These are phyloP conservation scores for Apophysomyces trapeziformis DNA, from an alignment of 371 early-diverging fungal genomes.

Conservation along the genomic window DNA sequence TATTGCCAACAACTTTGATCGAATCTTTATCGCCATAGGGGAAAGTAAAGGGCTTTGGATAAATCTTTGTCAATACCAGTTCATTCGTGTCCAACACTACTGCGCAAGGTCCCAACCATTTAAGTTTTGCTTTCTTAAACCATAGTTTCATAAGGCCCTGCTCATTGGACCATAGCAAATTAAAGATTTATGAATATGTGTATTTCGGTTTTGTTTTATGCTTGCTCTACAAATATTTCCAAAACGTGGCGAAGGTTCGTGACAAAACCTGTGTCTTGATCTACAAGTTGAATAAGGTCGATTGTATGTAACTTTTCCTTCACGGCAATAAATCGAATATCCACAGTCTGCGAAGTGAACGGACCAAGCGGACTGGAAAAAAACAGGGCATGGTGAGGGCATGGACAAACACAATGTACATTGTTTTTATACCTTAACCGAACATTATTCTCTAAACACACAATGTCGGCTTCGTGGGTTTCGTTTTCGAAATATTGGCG, in stretches of 20 bases:
- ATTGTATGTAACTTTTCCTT: constrained; percentile 74
- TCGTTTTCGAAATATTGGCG: constrained; percentile 67
- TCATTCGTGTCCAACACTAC: too few species aligned
- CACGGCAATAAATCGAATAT: constrained; percentile 80
- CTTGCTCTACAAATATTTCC: constrained; percentile 47
- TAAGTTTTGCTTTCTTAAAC: too few species aligned
- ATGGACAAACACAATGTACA: too few species aligned
- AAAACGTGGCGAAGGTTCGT: constrained; percentile 66
- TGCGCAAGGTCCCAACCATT: too few species aligned
- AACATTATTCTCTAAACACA: constrained; percentile 76
- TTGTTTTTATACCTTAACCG: constrained; percentile 50
- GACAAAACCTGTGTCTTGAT: constrained; percentile 70
- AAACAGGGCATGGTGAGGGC: neutral
- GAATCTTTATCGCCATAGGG: too few species aligned
- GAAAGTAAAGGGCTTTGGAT: too few species aligned
- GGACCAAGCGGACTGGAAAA: constrained; percentile 67
- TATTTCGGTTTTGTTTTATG: neutral
- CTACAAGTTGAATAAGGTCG: constrained; percentile 70
- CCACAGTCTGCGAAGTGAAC: constrained; percentile 69
- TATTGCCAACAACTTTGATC: too few species aligned
- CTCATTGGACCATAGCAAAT: too few species aligned
- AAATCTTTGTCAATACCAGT: too few species aligned
- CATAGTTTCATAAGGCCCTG: too few species aligned
- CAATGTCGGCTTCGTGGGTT: constrained; percentile 71
- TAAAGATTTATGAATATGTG: neutral